Conservation (phyloP, 768 basidiomycete species). For the Boletellus sp. region DNA sequence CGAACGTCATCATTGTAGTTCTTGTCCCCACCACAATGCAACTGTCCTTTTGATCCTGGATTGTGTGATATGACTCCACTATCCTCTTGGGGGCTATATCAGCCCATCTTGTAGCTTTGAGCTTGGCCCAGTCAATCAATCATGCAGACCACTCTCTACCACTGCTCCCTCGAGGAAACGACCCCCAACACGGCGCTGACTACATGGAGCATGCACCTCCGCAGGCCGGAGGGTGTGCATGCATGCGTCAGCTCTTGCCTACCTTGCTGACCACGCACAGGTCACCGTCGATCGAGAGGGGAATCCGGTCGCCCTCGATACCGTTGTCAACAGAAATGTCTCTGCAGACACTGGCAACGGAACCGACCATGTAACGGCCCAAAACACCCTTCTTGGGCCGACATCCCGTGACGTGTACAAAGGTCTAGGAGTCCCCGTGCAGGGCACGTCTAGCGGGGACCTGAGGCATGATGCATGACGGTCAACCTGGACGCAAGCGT, state of each 20-base stretch:
- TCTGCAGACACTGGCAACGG: constrained; percentile 20
- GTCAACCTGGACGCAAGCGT: constrained; percentile 29
- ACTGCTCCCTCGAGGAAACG: constrained; percentile 23
- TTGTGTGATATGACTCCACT: constrained; percentile 18
- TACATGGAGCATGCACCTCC: too few relatives aligned
- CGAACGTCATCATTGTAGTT: not conserved
- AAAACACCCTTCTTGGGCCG: constrained; percentile 29
- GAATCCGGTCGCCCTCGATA: constrained; percentile 23
- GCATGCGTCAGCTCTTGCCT: too few relatives aligned
- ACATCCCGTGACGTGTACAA: constrained; percentile 33
- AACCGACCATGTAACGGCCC: constrained; percentile 9
- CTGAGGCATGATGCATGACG: constrained; percentile 30
- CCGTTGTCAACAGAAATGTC: constrained; percentile 32
- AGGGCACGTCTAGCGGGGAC: constrained; percentile 35
- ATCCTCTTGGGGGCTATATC: not conserved
- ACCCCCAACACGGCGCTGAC: too few relatives aligned
- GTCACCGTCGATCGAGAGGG: constrained; percentile 13
- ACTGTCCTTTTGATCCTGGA: not conserved
- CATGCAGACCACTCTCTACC: too few relatives aligned
- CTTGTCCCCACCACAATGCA: too few relatives aligned
- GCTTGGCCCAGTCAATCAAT: constrained; percentile 3
- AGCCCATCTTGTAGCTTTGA: not conserved
- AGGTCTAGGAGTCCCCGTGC: constrained; percentile 29
- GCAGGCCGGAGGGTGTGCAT: constrained; percentile 13
- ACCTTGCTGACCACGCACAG: not conserved